A percentile compares a stretch with the other conserved stretches of the same genome.
These are phyloP conservation scores for Metschnikowia chrysomelidarum DNA, from an alignment of 805 yeast genomes.

Conservation along the genomic window DNA sequence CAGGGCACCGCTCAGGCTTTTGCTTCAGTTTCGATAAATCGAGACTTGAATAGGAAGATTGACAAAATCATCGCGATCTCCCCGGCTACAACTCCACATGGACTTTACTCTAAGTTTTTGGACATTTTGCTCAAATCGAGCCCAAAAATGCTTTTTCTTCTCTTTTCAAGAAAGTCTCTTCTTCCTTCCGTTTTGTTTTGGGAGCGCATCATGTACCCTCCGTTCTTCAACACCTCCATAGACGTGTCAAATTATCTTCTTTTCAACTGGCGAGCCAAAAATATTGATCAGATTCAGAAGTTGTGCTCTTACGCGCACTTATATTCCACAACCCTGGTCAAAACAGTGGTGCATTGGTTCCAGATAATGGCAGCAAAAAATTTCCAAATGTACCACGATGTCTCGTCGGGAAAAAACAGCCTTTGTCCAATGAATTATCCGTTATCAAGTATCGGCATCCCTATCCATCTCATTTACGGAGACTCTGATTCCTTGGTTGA, in stretches of 20 bases:
- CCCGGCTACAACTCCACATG: slow-evolving; percentile 92
- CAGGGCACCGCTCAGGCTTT: slow-evolving; percentile 95
- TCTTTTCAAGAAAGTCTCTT: slow-evolving; percentile 74
- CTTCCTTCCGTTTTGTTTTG: slow-evolving; percentile 78
- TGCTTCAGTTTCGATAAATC: slow-evolving; percentile 71
- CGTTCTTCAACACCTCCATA: slow-evolving; percentile 66
- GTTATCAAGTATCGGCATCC: slow-evolving; percentile 46
- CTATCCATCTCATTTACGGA: slow-evolving; percentile 80
- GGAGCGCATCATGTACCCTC: slow-evolving; percentile 76
- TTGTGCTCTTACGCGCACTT: slow-evolving; percentile 79
- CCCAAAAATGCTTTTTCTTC: slow-evolving; percentile 64
- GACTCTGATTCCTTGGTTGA: slow-evolving; percentile 81
- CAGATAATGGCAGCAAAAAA: slow-evolving; percentile 53
- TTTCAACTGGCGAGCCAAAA: slow-evolving; percentile 76
- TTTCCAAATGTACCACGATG: slow-evolving; percentile 89
- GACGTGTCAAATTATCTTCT: slow-evolving; percentile 66
- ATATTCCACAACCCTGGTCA: slow-evolving; percentile 89
- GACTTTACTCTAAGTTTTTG: slow-evolving; percentile 71
- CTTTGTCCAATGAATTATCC: slow-evolving; percentile 40
- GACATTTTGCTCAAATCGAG: slow-evolving; percentile 74
- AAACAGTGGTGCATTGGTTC: slow-evolving; percentile 59
- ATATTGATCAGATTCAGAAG: slow-evolving; percentile 74
- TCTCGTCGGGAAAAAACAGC: slow-evolving; percentile 20
- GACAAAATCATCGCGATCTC: slow-evolving; percentile 75
- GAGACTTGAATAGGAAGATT: slow-evolving; percentile 55